phyloP scores from a whole-genome alignment of 2,329 filamentous ascomycete genomes.

The Colletotrichum chrysophilum region DNA sequence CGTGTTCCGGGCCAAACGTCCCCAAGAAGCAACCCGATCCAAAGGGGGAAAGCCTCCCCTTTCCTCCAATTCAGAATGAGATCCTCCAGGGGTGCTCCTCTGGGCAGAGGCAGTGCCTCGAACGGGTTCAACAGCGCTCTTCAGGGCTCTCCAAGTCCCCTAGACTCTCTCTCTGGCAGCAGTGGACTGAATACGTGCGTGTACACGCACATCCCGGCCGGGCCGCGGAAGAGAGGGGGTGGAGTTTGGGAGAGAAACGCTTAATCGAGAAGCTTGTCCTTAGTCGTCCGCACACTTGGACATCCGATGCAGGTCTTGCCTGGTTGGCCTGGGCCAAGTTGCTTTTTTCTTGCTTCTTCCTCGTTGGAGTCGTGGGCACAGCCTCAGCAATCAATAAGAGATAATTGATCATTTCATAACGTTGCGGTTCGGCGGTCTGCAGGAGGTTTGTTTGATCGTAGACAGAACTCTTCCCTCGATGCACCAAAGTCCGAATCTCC shows the following conservation, averaged over 20 bases:
- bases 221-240: neutral
- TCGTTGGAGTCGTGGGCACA: constrained; percentile 2
- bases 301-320: neutral
- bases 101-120: neutral
- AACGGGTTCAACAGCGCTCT: neutral
- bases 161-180: neutral
- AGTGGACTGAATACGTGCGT: neutral
- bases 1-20: neutral
- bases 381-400: constrained; percentile 11
- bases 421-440: neutral
- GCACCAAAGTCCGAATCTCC: neutral
- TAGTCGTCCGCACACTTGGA: neutral
- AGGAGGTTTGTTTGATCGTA: neutral
- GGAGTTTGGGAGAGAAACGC: neutral
- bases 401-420: neutral
- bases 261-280: constrained; percentile 19
- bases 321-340: neutral
- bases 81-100: neutral
- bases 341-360: neutral
- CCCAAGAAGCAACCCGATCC: neutral
- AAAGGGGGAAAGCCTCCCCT: neutral
- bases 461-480: neutral
- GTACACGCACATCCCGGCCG: neutral
- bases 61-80: neutral
- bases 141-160: neutral